Evolutionary conservation across 345 rosid species (phyloP), one percentile per base, ranked within the genome.

Genomic region (Ricinus communis): DNA sequence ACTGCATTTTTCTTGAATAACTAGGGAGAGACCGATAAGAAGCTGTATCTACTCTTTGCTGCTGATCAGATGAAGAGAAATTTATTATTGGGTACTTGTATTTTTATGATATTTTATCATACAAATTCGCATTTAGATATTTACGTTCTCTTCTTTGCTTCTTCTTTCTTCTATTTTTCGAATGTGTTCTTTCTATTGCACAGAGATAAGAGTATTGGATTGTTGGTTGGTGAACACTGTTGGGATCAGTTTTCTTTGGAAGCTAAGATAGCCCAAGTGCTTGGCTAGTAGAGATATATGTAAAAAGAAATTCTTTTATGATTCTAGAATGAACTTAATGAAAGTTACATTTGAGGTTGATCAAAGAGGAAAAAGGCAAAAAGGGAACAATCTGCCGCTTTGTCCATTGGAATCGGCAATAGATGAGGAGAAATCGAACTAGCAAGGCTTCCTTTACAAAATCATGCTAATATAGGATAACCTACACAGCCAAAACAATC

Each of bases 1-100:
- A 65, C 38, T 33, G 1, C 59, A 33, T 58, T 7, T 49, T 65
- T 40, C 66, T 49, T 66, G 10, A 66, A 73, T 66, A 73, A 73
- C 38, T 13, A 21, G 56, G 14, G 24, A 16, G 40, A 14, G 56
- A 15, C 25, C 66, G 43, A 46, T 22, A 33, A 45, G 51, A 66
- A 49, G 41, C 22, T 65, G 51, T 12, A 22, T 36, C 36, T 58
- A 64, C 21, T 63, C 61, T 52, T 53, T 52, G 60, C n/a, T 54
- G 56, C 16, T 54, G 33, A 30, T 22, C 54, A 43, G 45, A 58
- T 57, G 52, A 33, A 68, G 27, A 58, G 72, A 63, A 64, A 40
- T 53, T 38, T 53, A 57, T 28, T 65, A 41, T 57, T 65, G 33
- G 56, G 16, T 65, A 46, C 43, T 50, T 62, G 52, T 33, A 54